These are phyloP conservation scores for Fusarium sp. DNA, from an alignment of 2,329 filamentous ascomycete genomes.

Conservation along the genomic window DNA sequence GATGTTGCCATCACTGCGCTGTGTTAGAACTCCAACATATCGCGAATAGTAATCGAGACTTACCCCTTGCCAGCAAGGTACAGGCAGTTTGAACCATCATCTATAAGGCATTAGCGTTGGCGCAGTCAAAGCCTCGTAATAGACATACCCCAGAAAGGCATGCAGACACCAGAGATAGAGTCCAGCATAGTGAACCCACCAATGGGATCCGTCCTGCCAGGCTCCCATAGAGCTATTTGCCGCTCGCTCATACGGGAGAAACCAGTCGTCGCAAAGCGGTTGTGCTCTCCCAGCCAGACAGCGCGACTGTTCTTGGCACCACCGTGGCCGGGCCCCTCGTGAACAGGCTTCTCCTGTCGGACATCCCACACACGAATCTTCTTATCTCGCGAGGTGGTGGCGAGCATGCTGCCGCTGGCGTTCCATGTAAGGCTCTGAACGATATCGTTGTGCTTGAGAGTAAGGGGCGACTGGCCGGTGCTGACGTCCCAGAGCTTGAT, in stretches of 20 bases:
- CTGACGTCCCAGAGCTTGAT: conserved; percentile 97
- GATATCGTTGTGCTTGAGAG: conserved; percentile 89
- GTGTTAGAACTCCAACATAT: conserved; percentile 28
- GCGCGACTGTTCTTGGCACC: conserved; percentile 98
- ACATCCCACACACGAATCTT: conserved; percentile 98
- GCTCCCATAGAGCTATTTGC: conserved; percentile 96
- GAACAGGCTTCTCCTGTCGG: conserved; percentile 88
- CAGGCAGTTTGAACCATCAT: conserved; percentile 94
- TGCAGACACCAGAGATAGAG: conserved; percentile 97
- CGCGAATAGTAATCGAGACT: conserved; percentile 55
- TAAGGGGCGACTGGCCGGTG: conserved; percentile 80
- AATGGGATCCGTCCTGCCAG: conserved; percentile 86
- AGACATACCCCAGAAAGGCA: conserved; percentile 93
- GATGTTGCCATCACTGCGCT: conserved; percentile 90
- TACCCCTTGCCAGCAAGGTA: conserved; percentile 98
- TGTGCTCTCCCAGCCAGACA: conserved; percentile 97
- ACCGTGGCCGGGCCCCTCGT: conserved; percentile 87
- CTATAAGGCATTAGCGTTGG: conserved; percentile 56
- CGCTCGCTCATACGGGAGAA: conserved; percentile 99
- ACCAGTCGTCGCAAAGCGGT: conserved; percentile 94
- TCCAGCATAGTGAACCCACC: conserved; percentile 92
- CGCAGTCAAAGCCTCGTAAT: neutral
- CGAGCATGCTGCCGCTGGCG: conserved; percentile 86
- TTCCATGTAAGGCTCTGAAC: conserved; percentile 98
- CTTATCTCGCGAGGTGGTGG: conserved; percentile 97